Evolutionary conservation across 169 alveolate species (phyloP).

Genomic region (Babesia ovata): DNA sequence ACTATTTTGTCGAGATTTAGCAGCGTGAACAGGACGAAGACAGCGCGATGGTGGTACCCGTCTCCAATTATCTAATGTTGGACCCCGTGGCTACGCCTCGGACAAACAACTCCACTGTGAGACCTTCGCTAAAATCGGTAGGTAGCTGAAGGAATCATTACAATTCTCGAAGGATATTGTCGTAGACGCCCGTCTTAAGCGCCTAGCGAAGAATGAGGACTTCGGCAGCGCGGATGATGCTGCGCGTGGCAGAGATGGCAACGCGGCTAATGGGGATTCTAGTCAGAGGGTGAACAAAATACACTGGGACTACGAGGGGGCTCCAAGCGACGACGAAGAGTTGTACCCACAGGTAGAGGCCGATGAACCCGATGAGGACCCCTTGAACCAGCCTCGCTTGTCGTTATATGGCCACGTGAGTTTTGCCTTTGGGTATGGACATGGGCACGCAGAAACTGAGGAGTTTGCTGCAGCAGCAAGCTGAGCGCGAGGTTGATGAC

Average conservation of each 20-base stretch:
- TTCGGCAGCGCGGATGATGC: not conserved
- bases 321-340: constrained; percentile 64
- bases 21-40: constrained; percentile 12
- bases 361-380: constrained; percentile 45
- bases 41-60: constrained; percentile 46
- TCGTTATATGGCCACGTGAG: constrained; percentile 63
- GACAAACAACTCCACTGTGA: not conserved
- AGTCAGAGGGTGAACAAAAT: constrained; percentile 4
- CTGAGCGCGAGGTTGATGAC: constrained; percentile 65
- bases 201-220: constrained; percentile 35
- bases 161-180: not conserved
- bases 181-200: constrained; percentile 45
- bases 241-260: not conserved
- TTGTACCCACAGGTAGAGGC: constrained; percentile 17
- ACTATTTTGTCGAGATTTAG: not conserved
- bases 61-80: constrained; percentile 37
- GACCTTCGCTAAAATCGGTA: constrained; percentile 2
- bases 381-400: constrained; percentile 33
- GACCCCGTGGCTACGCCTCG: constrained; percentile 38
- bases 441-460: constrained; percentile 22
- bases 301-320: constrained; percentile 65
- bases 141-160: not conserved
- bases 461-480: constrained; percentile 56
- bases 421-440: not conserved
- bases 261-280: not conserved